These are phyloP conservation scores for Obelidium mucronatum DNA, from an alignment of 192 early-diverging fungal species.

Conservation along the genomic window DNA sequence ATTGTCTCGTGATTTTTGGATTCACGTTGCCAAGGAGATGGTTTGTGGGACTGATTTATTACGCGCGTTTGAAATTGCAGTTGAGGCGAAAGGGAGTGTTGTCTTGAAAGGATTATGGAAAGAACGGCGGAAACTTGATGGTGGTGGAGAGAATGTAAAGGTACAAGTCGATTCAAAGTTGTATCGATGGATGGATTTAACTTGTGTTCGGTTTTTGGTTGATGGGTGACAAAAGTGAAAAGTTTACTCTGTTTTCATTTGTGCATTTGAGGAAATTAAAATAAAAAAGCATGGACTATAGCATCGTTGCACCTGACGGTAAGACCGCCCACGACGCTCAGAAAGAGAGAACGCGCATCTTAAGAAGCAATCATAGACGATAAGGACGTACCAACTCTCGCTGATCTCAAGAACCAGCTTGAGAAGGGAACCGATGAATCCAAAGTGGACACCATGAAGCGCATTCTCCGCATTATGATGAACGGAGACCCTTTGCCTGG, in stretches of 20 bases:
- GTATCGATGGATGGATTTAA: slow-evolving; percentile 7
- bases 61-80: background rate
- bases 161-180: background rate
- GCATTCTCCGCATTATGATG: slow-evolving; percentile 86
- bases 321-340: too few relatives aligned
- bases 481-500: slow-evolving; percentile 88
- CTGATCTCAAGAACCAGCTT: slow-evolving; percentile 78
- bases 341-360: too few relatives aligned
- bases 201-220: background rate
- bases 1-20: background rate
- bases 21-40: background rate
- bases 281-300: slow-evolving; percentile 29
- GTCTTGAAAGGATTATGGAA: background rate
- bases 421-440: slow-evolving; percentile 92
- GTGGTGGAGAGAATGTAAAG: background rate
- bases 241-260: background rate
- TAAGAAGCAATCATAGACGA: slow-evolving; percentile 58
- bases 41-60: background rate
- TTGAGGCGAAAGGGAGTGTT: background rate
- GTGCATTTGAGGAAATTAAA: slow-evolving; percentile 1
- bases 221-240: background rate
- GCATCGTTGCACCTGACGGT: slow-evolving; percentile 30
- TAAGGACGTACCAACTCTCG: slow-evolving; percentile 74
- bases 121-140: background rate
- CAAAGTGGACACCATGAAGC: slow-evolving; percentile 95